Evolutionary conservation across 495 filamentous ascomycete genomes (phyloP).

Genomic region (Stereocaulon alpinum): DNA sequence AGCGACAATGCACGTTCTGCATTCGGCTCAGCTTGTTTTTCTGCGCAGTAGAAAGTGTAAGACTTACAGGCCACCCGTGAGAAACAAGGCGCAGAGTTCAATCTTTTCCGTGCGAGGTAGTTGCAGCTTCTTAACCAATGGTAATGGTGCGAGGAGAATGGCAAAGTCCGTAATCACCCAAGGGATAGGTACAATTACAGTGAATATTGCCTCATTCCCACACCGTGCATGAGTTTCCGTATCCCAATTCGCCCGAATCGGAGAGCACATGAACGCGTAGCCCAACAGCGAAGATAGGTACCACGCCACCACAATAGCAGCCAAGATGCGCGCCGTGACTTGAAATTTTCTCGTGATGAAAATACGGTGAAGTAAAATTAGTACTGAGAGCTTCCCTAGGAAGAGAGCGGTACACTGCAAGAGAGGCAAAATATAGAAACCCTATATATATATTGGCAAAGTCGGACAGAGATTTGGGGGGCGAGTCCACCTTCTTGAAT

Average conservation of each 20-base stretch:
- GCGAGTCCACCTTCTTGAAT: too few relatives aligned
- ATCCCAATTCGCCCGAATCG: slow-evolving; percentile 3
- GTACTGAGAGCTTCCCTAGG: neutral
- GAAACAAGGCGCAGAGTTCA: neutral
- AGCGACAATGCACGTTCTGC: slow-evolving; percentile 9
- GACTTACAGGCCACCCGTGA: slow-evolving; percentile 9
- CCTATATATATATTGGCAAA: too few relatives aligned
- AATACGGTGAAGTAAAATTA: slow-evolving; percentile 4
- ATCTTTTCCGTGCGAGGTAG: neutral
- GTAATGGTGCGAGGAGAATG: slow-evolving; percentile 4
- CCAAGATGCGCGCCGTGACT: slow-evolving; percentile 5
- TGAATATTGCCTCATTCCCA: neutral
- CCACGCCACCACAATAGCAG: slow-evolving; percentile 8
- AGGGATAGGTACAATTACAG: neutral
- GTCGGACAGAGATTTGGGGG: too few relatives aligned
- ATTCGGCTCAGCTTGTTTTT: neutral
- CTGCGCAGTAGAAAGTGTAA: neutral
- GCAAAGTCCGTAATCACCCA: slow-evolving; percentile 12
- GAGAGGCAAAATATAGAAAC: neutral
- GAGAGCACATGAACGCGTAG: slow-evolving; percentile 4
- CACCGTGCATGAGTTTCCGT: neutral
- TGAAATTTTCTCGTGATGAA: slow-evolving; percentile 11
- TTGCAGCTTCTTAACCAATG: neutral
- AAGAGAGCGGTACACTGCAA: neutral
- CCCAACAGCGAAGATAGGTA: neutral